Conservation (phyloP, 1,139 yeast species). For the Debaryomyces psychrophilus region DNA sequence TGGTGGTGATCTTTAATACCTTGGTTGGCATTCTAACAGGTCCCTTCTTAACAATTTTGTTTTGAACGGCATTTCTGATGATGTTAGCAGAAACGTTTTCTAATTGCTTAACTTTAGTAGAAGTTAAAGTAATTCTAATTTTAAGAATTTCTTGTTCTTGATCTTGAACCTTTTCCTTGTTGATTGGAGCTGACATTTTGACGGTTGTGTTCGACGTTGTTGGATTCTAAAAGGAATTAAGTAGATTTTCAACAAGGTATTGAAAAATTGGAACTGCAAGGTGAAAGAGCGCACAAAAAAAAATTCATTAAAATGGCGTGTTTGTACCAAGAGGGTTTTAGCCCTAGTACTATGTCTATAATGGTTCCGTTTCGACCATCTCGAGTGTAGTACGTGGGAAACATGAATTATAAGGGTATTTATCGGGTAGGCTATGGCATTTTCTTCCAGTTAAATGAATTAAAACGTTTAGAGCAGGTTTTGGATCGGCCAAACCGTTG, state of each 20-base stretch:
- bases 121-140: slow-evolving; percentile 99
- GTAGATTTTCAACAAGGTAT: slow-evolving; percentile 17
- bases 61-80: slow-evolving; percentile 82
- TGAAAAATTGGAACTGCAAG: slow-evolving; percentile 13
- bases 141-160: slow-evolving; percentile 88
- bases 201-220: slow-evolving; percentile 51
- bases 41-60: slow-evolving; percentile 89
- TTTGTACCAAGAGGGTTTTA: neutral
- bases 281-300: slow-evolving; percentile 5
- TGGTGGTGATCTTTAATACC: slow-evolving; percentile 97
- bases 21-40: slow-evolving; percentile 99
- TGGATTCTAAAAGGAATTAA: slow-evolving; percentile 15
- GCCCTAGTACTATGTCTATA: neutral
- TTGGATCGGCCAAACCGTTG: too few relatives aligned
- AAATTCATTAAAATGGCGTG: neutral
- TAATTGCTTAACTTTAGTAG: slow-evolving; percentile 98
- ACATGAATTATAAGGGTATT: neutral
- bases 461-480: too few relatives aligned
- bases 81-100: slow-evolving; percentile 91
- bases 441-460: too few relatives aligned
- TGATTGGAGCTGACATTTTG: slow-evolving; percentile 73
- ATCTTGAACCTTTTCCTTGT: slow-evolving; percentile 80
- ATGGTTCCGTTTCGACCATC: neutral
- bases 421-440: neutral
- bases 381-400: too few relatives aligned